Evolutionary conservation across 257 asterid species (phyloP).

Genomic region (Solanum rostratum): DNA sequence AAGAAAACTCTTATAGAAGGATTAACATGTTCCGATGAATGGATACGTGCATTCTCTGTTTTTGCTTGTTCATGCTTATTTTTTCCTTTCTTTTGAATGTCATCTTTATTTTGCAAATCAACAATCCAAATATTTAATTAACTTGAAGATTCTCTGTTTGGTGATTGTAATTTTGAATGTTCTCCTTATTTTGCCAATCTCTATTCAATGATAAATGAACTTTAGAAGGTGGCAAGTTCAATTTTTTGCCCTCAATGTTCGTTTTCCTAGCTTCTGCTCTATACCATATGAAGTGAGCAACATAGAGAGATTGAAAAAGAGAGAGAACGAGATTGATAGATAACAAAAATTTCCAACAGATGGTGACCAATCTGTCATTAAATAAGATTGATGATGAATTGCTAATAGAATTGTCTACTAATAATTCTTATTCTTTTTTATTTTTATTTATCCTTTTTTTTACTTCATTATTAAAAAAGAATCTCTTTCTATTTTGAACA

Average conservation of each 20-base stretch:
- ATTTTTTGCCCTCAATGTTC: background rate
- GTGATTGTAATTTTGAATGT: background rate
- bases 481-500: no score
- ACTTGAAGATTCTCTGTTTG: background rate
- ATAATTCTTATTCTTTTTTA: no score
- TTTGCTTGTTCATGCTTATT: background rate
- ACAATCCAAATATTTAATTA: background rate
- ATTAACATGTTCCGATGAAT: constrained; percentile 33
- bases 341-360: no score
- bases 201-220: background rate
- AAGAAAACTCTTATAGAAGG: constrained; percentile 52
- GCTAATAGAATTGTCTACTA: no score
- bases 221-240: background rate
- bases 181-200: background rate
- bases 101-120: rapidly evolving
- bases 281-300: constrained; percentile 12
- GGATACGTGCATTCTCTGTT: constrained; percentile 18
- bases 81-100: background rate
- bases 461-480: no score
- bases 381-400: no score
- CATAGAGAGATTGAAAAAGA: no score
- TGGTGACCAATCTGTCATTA: no score
- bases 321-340: no score
- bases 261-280: constrained; percentile 10
- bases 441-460: no score